Evolutionary conservation across 73 alveolate genomes (phyloP), one percentile per base, ranked within the genome.

Genomic region (Paramecium sonneborni): DNA sequence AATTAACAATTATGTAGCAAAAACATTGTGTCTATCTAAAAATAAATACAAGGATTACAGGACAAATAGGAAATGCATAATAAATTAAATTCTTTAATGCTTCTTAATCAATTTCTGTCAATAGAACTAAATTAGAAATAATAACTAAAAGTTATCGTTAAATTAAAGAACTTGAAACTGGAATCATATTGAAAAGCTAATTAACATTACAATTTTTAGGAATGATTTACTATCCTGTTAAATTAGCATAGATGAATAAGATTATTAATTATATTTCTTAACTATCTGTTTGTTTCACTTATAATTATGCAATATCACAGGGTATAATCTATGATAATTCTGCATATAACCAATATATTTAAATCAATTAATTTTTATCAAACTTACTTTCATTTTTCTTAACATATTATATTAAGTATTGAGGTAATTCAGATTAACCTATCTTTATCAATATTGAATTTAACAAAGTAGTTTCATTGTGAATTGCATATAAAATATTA

Each of bases 21-120:
- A 62, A 30, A 62, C 84, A 62, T 62, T 14, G 84, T 30, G 84
- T 62, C 84, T 30, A 62, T 32, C 84, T 62, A 62, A 62, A 30
- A 62, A 62, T 62, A 30, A 26, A 62, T 23, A 14, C 14, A 23
- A 62, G 20, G 10, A 11, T 62, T 62, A 62, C 84, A 62, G 84
- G 84, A 62, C 44, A 62, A 23, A 32, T 30, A 12, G 39, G 44
- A 62, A 62, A 62, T 10, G 84, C 39, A 62, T 62, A 62, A 62
- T 30, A 14, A 3, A 62, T 62, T 62, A 62, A n/a, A 12, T 62
- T 62, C 84, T 62, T 62, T 30, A 62, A 26, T 5, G 39, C 39
- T 62, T 62, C 39, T 26, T 6, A 62, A 7, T 62, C 84, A 14
- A 62, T 32, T 10, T 62, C 84, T 62, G 44, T 32, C 39, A 62